These are phyloP conservation scores for Zymoseptoria pseudotritici DNA, from an alignment of 2,329 filamentous ascomycete species.

Conservation along the genomic window DNA sequence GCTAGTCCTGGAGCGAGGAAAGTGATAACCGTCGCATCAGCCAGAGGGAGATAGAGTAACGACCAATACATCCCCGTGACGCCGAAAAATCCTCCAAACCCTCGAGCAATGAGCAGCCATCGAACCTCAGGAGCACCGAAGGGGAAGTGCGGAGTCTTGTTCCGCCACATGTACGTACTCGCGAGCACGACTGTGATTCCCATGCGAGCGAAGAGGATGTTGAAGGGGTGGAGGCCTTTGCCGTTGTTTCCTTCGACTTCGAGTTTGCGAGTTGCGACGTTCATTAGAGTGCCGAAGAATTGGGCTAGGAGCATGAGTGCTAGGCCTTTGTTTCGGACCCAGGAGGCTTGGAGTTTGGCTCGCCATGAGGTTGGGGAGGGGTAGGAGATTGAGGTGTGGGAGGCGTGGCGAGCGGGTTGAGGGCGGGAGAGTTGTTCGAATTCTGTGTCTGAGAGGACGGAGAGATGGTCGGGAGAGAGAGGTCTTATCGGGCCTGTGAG, in stretches of 20 bases:
- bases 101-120: slow-evolving; percentile 59
- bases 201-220: slow-evolving; percentile 78
- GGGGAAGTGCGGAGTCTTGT: slow-evolving; percentile 59
- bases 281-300: slow-evolving; percentile 79
- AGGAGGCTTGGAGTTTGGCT: slow-evolving; percentile 36
- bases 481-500: slow-evolving; percentile 28
- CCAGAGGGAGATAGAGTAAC: slow-evolving; percentile 70
- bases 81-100: slow-evolving; percentile 66
- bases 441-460: slow-evolving; percentile 30
- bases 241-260: slow-evolving; percentile 61
- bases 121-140: slow-evolving; percentile 62
- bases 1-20: slow-evolving; percentile 75
- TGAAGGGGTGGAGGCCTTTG: slow-evolving; percentile 70
- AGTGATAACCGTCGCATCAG: slow-evolving; percentile 83
- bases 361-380: slow-evolving; percentile 12
- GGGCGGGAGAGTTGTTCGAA: slow-evolving; percentile 23
- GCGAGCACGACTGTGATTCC: slow-evolving; percentile 61
- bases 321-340: slow-evolving; percentile 63
- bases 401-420: slow-evolving; percentile 4
- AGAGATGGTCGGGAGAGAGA: slow-evolving; percentile 38
- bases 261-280: slow-evolving; percentile 67
- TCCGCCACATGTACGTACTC: slow-evolving; percentile 62
- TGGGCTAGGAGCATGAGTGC: slow-evolving; percentile 67
- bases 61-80: slow-evolving; percentile 71
- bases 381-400: neutral